Evolutionary conservation across 2,329 filamentous ascomycete species (phyloP).

Genomic region (Microdochium trichocladiopsis): DNA sequence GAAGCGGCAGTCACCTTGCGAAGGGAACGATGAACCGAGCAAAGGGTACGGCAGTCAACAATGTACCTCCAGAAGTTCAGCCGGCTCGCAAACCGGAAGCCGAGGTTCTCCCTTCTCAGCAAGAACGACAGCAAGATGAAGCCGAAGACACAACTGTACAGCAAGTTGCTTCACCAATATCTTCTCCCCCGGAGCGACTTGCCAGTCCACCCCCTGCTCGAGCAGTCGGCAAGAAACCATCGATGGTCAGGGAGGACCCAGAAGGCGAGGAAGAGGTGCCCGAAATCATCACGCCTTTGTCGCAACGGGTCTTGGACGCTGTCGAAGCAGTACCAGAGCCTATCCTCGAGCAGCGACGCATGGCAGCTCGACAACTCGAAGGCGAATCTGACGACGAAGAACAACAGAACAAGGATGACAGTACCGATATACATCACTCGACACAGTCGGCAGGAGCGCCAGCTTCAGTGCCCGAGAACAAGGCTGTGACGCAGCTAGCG

Average conservation of each 20-base stretch:
- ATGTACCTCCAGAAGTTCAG: constrained; percentile 11
- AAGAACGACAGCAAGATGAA: constrained; percentile 8
- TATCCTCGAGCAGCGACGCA: not conserved
- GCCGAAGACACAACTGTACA: not conserved
- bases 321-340: constrained; percentile 21
- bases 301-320: constrained; percentile 16
- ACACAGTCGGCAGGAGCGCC: no score
- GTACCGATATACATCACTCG: no score
- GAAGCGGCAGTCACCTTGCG: constrained; percentile 35
- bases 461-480: constrained; percentile 15
- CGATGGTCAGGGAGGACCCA: constrained; percentile 37
- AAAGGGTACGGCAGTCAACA: constrained; percentile 38
- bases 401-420: not conserved
- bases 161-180: not conserved
- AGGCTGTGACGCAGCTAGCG: constrained; percentile 13
- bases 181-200: not conserved
- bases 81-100: not conserved
- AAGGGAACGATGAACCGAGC: constrained; percentile 47
- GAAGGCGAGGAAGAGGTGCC: constrained; percentile 26
- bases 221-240: constrained; percentile 29
- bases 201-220: not conserved
- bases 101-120: constrained; percentile 1
- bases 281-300: constrained; percentile 3
- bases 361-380: constrained; percentile 1
- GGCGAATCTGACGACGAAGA: not conserved